Base-by-base conservation (phyloP, 306 rosid genomes). In the Lotus japonicus region DNA sequence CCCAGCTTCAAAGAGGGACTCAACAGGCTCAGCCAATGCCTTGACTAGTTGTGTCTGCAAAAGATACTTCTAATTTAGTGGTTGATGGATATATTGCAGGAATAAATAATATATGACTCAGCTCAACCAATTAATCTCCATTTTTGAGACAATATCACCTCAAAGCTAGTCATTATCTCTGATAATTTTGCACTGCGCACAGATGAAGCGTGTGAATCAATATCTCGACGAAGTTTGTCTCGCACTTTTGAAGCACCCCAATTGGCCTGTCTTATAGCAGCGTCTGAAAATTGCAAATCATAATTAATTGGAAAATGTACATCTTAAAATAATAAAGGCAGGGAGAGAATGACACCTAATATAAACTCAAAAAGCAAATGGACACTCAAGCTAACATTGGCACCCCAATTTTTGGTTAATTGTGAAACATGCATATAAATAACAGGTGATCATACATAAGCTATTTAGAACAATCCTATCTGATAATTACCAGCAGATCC, bases 211-310 rank as follows among this genome's bases (percentile, higher is more conserved):
- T 92, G 96, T 15, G 70, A 77, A 70, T 86, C 86, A 51, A 92
- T 68, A 81, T 92, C 94, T 60, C 88, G 96, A 26, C 3, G 54
- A 81, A 92, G 90, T 68, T 92, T 88, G 45, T 88, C 97, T 50
- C 80, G 64, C 35, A 79, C 68, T 81, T 76, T 90, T 5, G 83
- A 84, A 49, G 91, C 76, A 76, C 87, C 81, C 98, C 98, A 92
- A 57, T 76, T 75, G 56, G 86, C 88, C 67, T 78, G 87, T 66
- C 72, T 64, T 50, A 92, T 73, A 42, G 78, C 69, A 73, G 88
- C 94, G 68, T 88, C 98, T 92, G 82, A 33, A 76, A 60, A 49
- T 50, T 43, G n/a, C 73, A 58, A 52, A 21, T 68, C 38, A 57
- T 35, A 57, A 61, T 60, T 59, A 33, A 64, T 21, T 26, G 31